Base-by-base conservation (phyloP, 2,329 filamentous ascomycete genomes). In the Endothia cerciana region DNA sequence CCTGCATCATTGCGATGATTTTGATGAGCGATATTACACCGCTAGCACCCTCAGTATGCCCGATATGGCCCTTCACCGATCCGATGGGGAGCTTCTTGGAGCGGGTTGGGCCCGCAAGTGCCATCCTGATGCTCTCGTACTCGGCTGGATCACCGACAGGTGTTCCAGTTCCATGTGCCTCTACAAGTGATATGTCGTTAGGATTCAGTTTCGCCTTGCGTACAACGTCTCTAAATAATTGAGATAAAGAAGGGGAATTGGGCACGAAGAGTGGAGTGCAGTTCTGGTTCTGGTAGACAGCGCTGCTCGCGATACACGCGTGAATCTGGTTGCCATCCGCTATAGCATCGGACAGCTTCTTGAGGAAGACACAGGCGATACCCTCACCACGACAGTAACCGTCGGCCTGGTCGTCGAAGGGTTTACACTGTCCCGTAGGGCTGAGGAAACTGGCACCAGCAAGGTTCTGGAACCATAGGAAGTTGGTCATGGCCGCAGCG, bases 321-420 rank as follows among this genome's bases (percentile, higher is more conserved):
- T 77, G 70, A 19, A 83, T 75, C 0, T 74, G 73, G 69, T 87
- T 81, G 0, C 79, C 78, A 47, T 85, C 83, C 4, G 70, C 69
- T 0, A 85, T 41, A 0, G 85, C 85, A 47, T 77, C 72, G 1
- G 76, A 73, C 0, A 85, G 72, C 17, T 70, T 76, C 74, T 87
- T 87, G 0, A 87, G 67, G 3, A 84, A 70, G 0, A 87, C 70
- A 0, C 74, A 67, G 0, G 71, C 80, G 5, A 77, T 70, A 0
- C 80, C 84, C 60, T 87, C 85, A 1, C 78, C 83, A 3, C 84
- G 76, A 10, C 79, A 84, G 66, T 86, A 87, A 0, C 85, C 85
- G 65, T 83, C 78, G 6, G 72, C 75, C 0, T 33, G 8, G 1
- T 62, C 68, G 33, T 76, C 75, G 58, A 77, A 79, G 0, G 77